A percentile compares a stretch with the other conserved stretches of the same genome.
Conservation (phyloP, 2,329 filamentous ascomycete genomes). For the Xylariales sp. region DNA sequence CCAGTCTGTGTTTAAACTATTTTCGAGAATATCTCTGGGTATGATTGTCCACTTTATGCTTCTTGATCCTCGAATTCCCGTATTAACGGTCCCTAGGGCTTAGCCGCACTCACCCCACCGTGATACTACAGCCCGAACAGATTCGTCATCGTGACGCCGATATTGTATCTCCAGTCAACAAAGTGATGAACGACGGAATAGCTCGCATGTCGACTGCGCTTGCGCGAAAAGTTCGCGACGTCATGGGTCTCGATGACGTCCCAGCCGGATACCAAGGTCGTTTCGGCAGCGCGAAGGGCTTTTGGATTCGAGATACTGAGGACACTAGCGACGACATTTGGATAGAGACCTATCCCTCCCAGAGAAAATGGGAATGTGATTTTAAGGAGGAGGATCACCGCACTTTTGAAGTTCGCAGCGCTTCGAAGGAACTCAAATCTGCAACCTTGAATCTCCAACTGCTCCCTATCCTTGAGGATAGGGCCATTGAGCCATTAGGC, state of each 20-base stretch:
- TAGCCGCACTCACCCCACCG: constrained; percentile 61
- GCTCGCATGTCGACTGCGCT: constrained; percentile 71
- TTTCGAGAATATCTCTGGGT: constrained; percentile 68
- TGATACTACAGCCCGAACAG: constrained; percentile 59
- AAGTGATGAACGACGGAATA: constrained; percentile 76
- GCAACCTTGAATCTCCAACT: constrained; percentile 75
- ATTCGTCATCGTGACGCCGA: constrained; percentile 56
- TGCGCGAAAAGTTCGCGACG: constrained; percentile 62
- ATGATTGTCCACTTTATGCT: constrained; percentile 21
- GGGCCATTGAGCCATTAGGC: constrained; percentile 57
- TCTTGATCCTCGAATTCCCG: neutral
- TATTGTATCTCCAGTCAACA: constrained; percentile 53
- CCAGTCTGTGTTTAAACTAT: constrained; percentile 66
- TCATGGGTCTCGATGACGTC: constrained; percentile 62
- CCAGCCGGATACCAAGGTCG: constrained; percentile 77
- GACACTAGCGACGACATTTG: constrained; percentile 63
- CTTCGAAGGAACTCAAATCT: constrained; percentile 59
- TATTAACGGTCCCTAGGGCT: constrained; percentile 56
- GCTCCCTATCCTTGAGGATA: constrained; percentile 73
- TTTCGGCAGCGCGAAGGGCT: constrained; percentile 78
- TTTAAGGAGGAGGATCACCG: constrained; percentile 61
- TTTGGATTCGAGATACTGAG: constrained; percentile 73
- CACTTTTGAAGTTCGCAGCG: constrained; percentile 72
- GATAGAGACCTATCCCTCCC: constrained; percentile 75
- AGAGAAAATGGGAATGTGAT: constrained; percentile 73